These are phyloP conservation scores for Brassica incana DNA, from an alignment of 345 rosid genomes.

Conservation along the genomic window DNA sequence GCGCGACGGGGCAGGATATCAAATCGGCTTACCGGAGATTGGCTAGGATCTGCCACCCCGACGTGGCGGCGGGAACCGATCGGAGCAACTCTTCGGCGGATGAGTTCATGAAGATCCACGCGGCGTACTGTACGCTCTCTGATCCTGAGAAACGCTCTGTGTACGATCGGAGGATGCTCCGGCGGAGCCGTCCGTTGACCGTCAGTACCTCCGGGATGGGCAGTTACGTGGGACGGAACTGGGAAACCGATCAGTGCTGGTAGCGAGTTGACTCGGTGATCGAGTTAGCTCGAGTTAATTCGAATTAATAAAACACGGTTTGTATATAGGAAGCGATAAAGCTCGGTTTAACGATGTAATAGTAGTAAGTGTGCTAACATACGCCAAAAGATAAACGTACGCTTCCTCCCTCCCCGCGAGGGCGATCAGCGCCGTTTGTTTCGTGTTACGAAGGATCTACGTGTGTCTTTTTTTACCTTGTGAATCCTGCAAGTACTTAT, in stretches of 20 bases:
- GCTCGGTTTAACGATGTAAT: not conserved
- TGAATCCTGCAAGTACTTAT: conserved; percentile 26
- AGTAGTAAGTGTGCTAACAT: conserved; percentile 26
- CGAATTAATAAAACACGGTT: not conserved
- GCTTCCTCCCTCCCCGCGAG: not conserved
- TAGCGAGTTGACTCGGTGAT: conserved; percentile 39
- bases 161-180: conserved; percentile 54
- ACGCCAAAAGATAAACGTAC: conserved; percentile 27
- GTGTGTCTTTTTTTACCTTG: conserved; percentile 15
- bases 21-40: conserved; percentile 73
- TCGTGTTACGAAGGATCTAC: conserved; percentile 31
- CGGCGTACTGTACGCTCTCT: conserved; percentile 78
- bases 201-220: conserved; percentile 34
- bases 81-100: conserved; percentile 47
- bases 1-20: conserved; percentile 66
- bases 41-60: conserved; percentile 76
- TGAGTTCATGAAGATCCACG: conserved; percentile 70
- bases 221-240: conserved; percentile 55
- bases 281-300: conserved; percentile 16
- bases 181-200: conserved; percentile 51
- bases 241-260: conserved; percentile 99
- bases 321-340: conserved; percentile 19
- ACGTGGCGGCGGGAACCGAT: conserved; percentile 45
- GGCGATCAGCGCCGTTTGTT: conserved; percentile 4
- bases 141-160: conserved; percentile 80